These are phyloP conservation scores for Acmispon strigosus DNA, from an alignment of 306 rosid genomes.

Conservation along the genomic window DNA sequence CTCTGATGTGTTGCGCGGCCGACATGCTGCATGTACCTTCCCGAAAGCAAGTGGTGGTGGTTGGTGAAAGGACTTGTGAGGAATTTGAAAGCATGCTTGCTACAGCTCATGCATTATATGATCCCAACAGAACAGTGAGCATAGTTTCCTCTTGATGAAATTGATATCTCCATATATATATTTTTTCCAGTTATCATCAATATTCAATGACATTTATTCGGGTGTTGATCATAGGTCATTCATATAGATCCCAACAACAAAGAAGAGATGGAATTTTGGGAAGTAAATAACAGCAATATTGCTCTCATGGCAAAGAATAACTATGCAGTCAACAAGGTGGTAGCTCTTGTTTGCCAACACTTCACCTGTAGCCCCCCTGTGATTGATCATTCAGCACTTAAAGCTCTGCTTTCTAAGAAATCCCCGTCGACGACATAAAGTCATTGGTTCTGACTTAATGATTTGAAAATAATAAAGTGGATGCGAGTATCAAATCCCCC, in stretches of 20 bases:
- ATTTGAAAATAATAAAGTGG: not conserved
- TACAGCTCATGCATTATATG: constrained; percentile 60
- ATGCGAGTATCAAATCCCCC: not conserved
- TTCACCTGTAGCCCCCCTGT: constrained; percentile 72
- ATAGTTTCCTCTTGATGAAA: not conserved
- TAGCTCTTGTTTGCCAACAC: constrained; percentile 80
- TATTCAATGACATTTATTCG: not conserved
- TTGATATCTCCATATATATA: not conserved
- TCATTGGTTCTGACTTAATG: not conserved
- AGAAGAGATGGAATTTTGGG: constrained; percentile 83
- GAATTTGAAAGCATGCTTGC: constrained; percentile 67
- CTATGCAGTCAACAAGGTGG: constrained; percentile 39
- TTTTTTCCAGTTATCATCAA: not conserved
- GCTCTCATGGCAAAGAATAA: constrained; percentile 71
- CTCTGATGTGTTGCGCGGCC: constrained; percentile 93
- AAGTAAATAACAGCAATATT: constrained; percentile 52
- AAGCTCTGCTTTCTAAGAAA: constrained; percentile 45
- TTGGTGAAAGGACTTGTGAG: constrained; percentile 45
- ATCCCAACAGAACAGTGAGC: constrained; percentile 78
- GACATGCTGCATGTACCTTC: constrained; percentile 63
- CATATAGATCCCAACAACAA: constrained; percentile 62
- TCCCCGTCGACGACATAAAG: constrained; percentile 18
- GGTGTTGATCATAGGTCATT: constrained; percentile 48
- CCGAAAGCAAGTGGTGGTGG: constrained; percentile 69
- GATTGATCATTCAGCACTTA: constrained; percentile 40